Conservation (phyloP, 225 moss, liverwort and hornwort genomes). For the Ulota crispa region DNA sequence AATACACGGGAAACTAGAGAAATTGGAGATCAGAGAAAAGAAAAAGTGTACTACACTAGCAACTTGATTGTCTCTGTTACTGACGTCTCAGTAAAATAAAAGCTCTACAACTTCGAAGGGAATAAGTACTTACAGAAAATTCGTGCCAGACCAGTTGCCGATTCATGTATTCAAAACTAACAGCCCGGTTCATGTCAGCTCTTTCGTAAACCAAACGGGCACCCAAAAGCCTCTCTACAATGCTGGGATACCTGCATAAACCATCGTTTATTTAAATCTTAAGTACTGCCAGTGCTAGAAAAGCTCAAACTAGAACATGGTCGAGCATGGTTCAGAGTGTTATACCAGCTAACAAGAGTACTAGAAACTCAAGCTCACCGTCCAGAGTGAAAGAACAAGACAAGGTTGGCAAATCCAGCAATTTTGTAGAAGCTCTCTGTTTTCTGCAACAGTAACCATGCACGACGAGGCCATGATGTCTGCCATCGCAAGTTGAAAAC, state of each 20-base stretch:
- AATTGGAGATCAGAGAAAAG: neutral
- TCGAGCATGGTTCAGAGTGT: neutral
- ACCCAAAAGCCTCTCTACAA: slow-evolving; percentile 79
- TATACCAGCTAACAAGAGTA: neutral
- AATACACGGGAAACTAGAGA: neutral
- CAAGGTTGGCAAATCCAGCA: slow-evolving; percentile 77
- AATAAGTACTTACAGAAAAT: slow-evolving; percentile 62
- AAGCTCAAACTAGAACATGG: neutral
- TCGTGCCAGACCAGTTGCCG: slow-evolving; percentile 99
- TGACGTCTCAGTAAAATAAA: neutral
- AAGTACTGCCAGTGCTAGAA: neutral
- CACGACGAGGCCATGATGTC: slow-evolving; percentile 88
- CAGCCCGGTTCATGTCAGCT: slow-evolving; percentile 82
- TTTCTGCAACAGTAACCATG: slow-evolving; percentile 81
- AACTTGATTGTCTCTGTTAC: neutral
- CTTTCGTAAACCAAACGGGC: slow-evolving; percentile 84
- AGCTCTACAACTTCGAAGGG: slow-evolving; percentile 1
- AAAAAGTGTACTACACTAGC: neutral
- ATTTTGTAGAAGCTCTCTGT: slow-evolving; percentile 88
- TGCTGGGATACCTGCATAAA: slow-evolving; percentile 73
- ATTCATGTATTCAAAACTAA: slow-evolving; percentile 99
- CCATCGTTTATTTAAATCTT: neutral
- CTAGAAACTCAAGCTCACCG: slow-evolving; percentile 44
- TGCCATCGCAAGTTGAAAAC: slow-evolving; percentile 41
- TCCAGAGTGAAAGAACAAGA: slow-evolving; percentile 86